Percentiles rank a stretch among this genome's conserved stretches.
phyloP scores from a whole-genome alignment of 306 rosid species.

The Lathyrus sativus region DNA sequence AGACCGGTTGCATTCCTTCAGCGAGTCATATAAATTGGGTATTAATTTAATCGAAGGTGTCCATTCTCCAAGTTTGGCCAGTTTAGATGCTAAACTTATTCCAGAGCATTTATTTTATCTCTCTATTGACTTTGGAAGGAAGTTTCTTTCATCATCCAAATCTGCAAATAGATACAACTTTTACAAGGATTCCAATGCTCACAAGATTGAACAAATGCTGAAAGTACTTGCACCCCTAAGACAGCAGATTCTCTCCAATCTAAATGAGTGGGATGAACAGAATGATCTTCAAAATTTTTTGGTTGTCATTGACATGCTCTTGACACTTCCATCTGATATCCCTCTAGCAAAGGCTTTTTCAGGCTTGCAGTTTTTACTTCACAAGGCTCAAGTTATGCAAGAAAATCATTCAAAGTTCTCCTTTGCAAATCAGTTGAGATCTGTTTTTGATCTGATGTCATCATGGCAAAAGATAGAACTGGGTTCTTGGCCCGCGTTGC shows the following conservation, averaged over 20 bases:
- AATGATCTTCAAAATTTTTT: conserved; percentile 61
- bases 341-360: conserved; percentile 88
- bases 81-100: conserved; percentile 67
- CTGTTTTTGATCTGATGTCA: conserved; percentile 55
- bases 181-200: conserved; percentile 92
- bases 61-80: conserved; percentile 50
- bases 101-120: conserved; percentile 82
- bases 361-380: conserved; percentile 78
- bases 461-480: conserved; percentile 80
- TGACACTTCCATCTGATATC: conserved; percentile 59
- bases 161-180: conserved; percentile 61
- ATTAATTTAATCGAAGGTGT: conserved; percentile 60
- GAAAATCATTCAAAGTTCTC: conserved; percentile 69
- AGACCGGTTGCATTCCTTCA: conserved; percentile 62
- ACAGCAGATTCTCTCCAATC: conserved; percentile 48
- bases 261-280: conserved; percentile 65
- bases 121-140: conserved; percentile 63
- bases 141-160: conserved; percentile 47
- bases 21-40: conserved; percentile 68
- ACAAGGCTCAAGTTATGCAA: conserved; percentile 55
- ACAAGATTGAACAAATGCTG: conserved; percentile 71
- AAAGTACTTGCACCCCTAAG: conserved; percentile 62
- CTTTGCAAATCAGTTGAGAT: conserved; percentile 55
- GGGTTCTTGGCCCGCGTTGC: conserved; percentile 81
- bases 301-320: conserved; percentile 68